Evolutionary conservation across 1,139 yeast species (phyloP), one percentile per base, ranked within the genome.

Genomic region (Yamadazyma taylorii): DNA sequence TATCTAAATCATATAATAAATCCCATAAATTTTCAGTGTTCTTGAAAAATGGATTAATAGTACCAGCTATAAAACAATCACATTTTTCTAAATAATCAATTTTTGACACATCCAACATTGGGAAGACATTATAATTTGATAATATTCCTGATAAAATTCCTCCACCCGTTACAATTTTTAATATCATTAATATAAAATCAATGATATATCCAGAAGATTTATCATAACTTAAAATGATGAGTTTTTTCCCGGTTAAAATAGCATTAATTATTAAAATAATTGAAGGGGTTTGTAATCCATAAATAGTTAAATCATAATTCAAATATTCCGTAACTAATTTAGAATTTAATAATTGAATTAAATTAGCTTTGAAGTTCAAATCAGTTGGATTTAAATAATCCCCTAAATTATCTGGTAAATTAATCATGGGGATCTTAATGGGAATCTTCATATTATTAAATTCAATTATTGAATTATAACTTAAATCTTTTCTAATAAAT

Each of bases 1-100:
- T 48, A 47, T 80, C 85, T 42, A 79, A 58, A 51, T 80, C 84
- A 43, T 78, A 75, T 36, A 80, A 55, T 15, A 80, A 56, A 50
- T 80, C 86, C 83, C 84, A 80, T 30, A 70, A 50, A 39, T 64
- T 66, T 29, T 79, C 79, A 48, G 78, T 81, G 35, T 66, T 60
- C 45, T 77, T 78, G 61, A 80, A 80, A 38, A 82, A 79, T 10
- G 85, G 84, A 55, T 81, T 80, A 46, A 80, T 79, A 34, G 82
- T 81, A 9, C 86, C 86, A 4, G 85, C 86, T 50, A 80, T 64
- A 54, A 61, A 80, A 17, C 80, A 78, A 14, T 69, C 73, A 42
- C 80, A 74, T 41, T 66, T 61, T 42, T 75, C 70, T 46, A 80
- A 58, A 15, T 77, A 66, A 43, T 78, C 84, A 17, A 78, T 75